A percentile compares a stretch with the other conserved stretches of the same genome.
phyloP scores from a whole-genome alignment of 345 rosid genomes.

The Acer yangbiense region DNA sequence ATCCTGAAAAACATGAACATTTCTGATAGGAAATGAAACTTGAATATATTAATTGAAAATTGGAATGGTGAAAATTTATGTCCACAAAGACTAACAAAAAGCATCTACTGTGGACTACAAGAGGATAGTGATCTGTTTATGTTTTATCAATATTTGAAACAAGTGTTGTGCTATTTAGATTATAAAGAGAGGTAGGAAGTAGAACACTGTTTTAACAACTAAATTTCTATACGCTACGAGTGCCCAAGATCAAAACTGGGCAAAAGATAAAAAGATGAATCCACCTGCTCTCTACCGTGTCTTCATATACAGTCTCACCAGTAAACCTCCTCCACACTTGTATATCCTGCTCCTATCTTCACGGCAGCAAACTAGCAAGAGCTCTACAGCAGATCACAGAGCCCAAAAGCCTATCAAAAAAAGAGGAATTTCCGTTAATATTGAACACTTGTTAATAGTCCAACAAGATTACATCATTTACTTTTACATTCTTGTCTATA shows the following conservation, averaged over 20 bases:
- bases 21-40: too few species aligned
- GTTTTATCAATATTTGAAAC: too few species aligned
- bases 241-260: too few species aligned
- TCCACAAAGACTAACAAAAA: not conserved
- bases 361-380: not conserved
- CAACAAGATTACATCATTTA: not conserved
- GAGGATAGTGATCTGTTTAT: too few species aligned
- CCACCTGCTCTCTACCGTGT: not conserved
- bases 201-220: too few species aligned
- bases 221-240: too few species aligned
- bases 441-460: not conserved
- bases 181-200: too few species aligned
- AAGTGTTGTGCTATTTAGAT: too few species aligned
- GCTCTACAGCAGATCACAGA: not conserved
- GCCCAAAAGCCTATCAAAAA: conserved; percentile 4
- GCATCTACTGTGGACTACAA: not conserved
- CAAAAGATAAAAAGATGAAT: too few species aligned
- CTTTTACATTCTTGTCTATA: not conserved
- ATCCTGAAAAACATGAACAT: not conserved
- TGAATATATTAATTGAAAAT: too few species aligned
- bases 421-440: not conserved
- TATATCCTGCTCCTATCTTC: not conserved
- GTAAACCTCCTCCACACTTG: not conserved
- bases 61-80: not conserved
- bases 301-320: not conserved